A percentile compares a stretch with the other conserved stretches of the same genome.
Conservation (phyloP, 352 stramenopile genomes). For the Globisporangium recalcitrans region DNA sequence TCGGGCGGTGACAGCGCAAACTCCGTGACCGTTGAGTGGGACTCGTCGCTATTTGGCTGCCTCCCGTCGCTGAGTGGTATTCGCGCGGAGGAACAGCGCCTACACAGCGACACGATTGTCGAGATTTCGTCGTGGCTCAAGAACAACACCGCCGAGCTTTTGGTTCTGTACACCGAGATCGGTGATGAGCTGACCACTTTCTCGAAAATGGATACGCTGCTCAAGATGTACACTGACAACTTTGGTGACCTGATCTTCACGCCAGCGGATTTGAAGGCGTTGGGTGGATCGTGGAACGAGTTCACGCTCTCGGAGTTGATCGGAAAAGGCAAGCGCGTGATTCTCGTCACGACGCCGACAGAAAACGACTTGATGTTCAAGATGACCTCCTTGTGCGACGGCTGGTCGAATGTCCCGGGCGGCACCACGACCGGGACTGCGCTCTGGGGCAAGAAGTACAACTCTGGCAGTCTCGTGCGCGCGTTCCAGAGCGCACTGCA, state of each 20-base stretch:
- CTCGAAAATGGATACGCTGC: slow-evolving; percentile 37
- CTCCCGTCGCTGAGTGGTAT: slow-evolving; percentile 77
- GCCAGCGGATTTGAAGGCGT: slow-evolving; percentile 31
- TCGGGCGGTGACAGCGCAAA: slow-evolving; percentile 23
- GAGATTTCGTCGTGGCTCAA: slow-evolving; percentile 65
- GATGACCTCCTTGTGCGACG: slow-evolving; percentile 39
- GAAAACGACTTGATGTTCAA: slow-evolving; percentile 58
- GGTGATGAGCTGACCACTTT: slow-evolving; percentile 37
- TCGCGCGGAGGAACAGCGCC: slow-evolving; percentile 52
- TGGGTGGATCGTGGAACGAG: slow-evolving; percentile 36
- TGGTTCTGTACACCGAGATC: slow-evolving; percentile 60
- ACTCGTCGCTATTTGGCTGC: slow-evolving; percentile 61
- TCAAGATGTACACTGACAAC: slow-evolving; percentile 36
- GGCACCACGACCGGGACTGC: slow-evolving; percentile 22
- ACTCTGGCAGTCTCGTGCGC: slow-evolving; percentile 39
- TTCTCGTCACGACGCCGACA: slow-evolving; percentile 36
- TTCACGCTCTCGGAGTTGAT: slow-evolving; percentile 49
- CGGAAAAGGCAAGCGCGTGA: slow-evolving; percentile 41
- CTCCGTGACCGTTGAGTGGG: slow-evolving; percentile 40
- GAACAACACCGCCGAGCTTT: slow-evolving; percentile 34
- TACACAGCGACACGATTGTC: slow-evolving; percentile 41
- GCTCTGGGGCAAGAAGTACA: slow-evolving; percentile 43
- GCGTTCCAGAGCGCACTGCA: slow-evolving; percentile 43
- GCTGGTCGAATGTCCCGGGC: slow-evolving; percentile 35
- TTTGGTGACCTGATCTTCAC: slow-evolving; percentile 54